Evolutionary conservation across 192 early-diverging fungal genomes (phyloP).

Genomic region (Backusella circina): DNA sequence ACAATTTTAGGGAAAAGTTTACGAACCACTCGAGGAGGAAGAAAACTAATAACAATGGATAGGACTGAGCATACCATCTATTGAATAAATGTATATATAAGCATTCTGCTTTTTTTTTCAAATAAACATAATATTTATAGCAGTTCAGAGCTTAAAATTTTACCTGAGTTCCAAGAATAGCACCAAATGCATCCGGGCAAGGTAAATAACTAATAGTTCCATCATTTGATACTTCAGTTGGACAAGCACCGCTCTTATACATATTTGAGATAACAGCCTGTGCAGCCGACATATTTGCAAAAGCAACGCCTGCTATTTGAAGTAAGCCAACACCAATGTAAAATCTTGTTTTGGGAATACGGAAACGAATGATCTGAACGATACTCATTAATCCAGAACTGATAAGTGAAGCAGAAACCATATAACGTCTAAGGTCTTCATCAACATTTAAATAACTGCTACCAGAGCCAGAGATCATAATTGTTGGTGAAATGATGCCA

Average conservation of each 20-base stretch:
- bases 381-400: slow-evolving; percentile 28
- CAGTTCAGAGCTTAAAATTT: not conserved
- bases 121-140: not conserved
- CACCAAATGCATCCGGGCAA: slow-evolving; percentile 50
- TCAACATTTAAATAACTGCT: slow-evolving; percentile 38
- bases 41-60: slow-evolving; percentile 40
- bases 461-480: slow-evolving; percentile 42
- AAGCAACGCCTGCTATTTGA: slow-evolving; percentile 51
- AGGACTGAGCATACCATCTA: slow-evolving; percentile 45
- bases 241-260: slow-evolving; percentile 16
- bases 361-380: slow-evolving; percentile 41
- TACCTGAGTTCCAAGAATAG: slow-evolving; percentile 45
- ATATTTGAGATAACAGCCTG: slow-evolving; percentile 38
- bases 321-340: slow-evolving; percentile 37
- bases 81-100: not conserved
- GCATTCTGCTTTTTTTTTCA: not conserved
- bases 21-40: slow-evolving; percentile 44
- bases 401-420: slow-evolving; percentile 46
- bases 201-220: slow-evolving; percentile 36
- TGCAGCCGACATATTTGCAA: slow-evolving; percentile 47
- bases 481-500: slow-evolving; percentile 25
- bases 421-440: slow-evolving; percentile 32
- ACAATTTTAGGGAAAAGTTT: slow-evolving; percentile 55
- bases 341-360: slow-evolving; percentile 43
- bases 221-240: slow-evolving; percentile 25